Percentiles rank a stretch among this genome's conserved stretches.
phyloP scores from a whole-genome alignment of 441 rosid genomes.

The Adansonia madagascariensis region DNA sequence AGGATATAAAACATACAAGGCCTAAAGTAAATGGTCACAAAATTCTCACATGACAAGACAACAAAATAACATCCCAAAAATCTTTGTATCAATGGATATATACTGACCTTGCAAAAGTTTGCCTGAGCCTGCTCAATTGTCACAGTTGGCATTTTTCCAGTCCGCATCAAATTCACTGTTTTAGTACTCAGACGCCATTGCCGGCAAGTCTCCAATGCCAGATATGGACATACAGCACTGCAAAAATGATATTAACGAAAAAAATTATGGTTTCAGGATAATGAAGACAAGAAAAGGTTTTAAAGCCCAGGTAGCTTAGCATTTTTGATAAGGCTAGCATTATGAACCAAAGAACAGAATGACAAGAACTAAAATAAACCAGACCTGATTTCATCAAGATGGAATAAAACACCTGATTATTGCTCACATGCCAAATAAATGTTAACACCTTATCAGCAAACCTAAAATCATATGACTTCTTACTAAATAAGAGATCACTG shows the following conservation, averaged over 20 bases:
- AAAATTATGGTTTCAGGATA: conserved; percentile 20
- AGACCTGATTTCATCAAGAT: conserved; percentile 1
- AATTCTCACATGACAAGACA: conserved; percentile 6
- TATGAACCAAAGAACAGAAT: conserved; percentile 15
- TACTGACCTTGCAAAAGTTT: conserved; percentile 83
- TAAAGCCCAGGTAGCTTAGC: background rate
- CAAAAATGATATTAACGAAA: conserved; percentile 33
- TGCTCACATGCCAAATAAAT: conserved; percentile 13
- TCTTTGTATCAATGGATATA: background rate
- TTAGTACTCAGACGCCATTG: conserved; percentile 97
- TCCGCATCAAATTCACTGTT: conserved; percentile 93
- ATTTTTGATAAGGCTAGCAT: conserved; percentile 13
- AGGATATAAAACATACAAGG: conserved; percentile 8
- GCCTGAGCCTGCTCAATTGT: conserved; percentile 98
- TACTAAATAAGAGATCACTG: background rate
- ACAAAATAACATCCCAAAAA: conserved; percentile 22
- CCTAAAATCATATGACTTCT: conserved; percentile 9
- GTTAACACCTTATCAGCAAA: background rate
- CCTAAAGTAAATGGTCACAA: background rate
- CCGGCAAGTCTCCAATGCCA: conserved; percentile 96
- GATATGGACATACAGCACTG: conserved; percentile 95
- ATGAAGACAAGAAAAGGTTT: conserved; percentile 18
- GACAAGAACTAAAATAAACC: background rate
- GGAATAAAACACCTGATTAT: conserved; percentile 7
- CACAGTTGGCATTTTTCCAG: conserved; percentile 97